Percentiles rank a stretch among this genome's conserved stretches.
phyloP scores from a whole-genome alignment of 2,329 filamentous ascomycete species.

The Hypoxylon sp. region DNA sequence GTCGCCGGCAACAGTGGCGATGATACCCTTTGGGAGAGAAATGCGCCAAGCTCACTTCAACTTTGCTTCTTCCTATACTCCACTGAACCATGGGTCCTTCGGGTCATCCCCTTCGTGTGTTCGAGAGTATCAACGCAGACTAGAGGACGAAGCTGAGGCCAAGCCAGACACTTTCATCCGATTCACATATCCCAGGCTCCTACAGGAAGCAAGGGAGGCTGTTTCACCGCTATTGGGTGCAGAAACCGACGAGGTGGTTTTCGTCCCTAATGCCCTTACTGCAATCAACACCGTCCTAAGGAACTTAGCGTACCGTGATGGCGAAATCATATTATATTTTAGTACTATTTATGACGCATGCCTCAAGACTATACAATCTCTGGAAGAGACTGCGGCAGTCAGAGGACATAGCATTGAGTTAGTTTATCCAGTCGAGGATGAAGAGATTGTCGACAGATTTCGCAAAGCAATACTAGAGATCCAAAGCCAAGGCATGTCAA shows the following conservation, averaged over 20 bases:
- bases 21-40: constrained; percentile 46
- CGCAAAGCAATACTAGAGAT: constrained; percentile 63
- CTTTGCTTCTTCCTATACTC: constrained; percentile 52
- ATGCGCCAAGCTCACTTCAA: constrained; percentile 53
- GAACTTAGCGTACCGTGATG: constrained; percentile 70
- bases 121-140: constrained; percentile 63
- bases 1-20: constrained; percentile 24
- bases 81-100: constrained; percentile 69
- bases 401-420: constrained; percentile 63
- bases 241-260: constrained; percentile 70
- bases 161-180: constrained; percentile 76
- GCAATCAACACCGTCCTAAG: constrained; percentile 76
- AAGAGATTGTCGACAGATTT: constrained; percentile 68
- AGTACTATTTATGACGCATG: constrained; percentile 76
- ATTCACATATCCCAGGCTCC: constrained; percentile 66
- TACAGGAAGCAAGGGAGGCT: constrained; percentile 70
- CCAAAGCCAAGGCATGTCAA: constrained; percentile 63
- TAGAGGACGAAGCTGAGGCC: constrained; percentile 69
- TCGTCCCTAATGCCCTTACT: constrained; percentile 79
- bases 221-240: constrained; percentile 73
- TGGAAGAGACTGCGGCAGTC: constrained; percentile 68
- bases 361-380: constrained; percentile 71
- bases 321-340: constrained; percentile 77
- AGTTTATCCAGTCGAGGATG: constrained; percentile 71
- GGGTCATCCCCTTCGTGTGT: constrained; percentile 73